Evolutionary conservation across 2,329 filamentous ascomycete species (phyloP).

Genomic region (Colletotrichum trifolii): DNA sequence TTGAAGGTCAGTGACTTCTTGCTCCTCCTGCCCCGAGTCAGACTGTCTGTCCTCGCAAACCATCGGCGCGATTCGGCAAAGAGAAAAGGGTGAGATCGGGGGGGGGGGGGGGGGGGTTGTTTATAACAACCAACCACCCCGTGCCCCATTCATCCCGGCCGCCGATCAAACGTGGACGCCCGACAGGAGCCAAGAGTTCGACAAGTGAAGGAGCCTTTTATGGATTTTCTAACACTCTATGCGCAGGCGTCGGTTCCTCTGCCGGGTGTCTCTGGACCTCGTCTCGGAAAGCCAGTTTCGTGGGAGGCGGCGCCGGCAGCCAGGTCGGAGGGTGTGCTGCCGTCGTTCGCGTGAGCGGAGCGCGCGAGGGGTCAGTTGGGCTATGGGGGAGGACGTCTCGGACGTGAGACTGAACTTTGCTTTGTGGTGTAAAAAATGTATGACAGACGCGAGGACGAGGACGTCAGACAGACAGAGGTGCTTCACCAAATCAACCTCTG

Average conservation of each 20-base stretch:
- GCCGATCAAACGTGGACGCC: slow-evolving; percentile 24
- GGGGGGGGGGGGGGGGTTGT: no score
- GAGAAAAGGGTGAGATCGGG: not conserved
- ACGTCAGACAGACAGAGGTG: no score
- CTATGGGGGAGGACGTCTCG: slow-evolving; percentile 21
- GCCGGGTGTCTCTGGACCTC: slow-evolving; percentile 14
- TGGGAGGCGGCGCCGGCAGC: not conserved
- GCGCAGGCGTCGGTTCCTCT: slow-evolving; percentile 14
- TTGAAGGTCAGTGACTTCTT: not conserved
- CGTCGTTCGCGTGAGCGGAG: slow-evolving; percentile 14
- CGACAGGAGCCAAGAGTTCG: no score
- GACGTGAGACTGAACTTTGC: slow-evolving; percentile 17
- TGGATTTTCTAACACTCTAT: not conserved
- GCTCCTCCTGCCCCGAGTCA: no score
- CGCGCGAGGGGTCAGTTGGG: not conserved
- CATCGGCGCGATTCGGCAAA: not conserved
- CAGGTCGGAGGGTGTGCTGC: slow-evolving; percentile 8
- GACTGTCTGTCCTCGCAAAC: no score
- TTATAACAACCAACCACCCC: no score
- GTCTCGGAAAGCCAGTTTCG: not conserved
- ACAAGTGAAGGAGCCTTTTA: no score
- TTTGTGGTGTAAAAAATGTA: not conserved
- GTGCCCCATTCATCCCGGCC: not conserved
- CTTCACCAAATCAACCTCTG: no score
- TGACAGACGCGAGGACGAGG: no score